Base-by-base conservation (phyloP, 2,329 filamentous ascomycete genomes). In the Cercospora zeae-maydis region DNA sequence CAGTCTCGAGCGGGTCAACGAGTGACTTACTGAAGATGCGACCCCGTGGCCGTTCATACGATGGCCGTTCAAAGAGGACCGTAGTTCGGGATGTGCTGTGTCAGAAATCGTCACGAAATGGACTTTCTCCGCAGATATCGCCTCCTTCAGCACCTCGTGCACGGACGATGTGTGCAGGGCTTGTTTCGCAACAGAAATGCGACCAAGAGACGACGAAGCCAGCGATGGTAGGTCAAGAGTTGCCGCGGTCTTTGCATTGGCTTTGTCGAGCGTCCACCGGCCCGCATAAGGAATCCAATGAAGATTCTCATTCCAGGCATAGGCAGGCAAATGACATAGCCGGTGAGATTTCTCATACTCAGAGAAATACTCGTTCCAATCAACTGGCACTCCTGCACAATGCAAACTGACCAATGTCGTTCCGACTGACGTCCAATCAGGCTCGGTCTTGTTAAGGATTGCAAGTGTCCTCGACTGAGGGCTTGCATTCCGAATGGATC, bases 301-400 rank as follows among this genome's bases (percentile, higher is more conserved):
- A 16, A 8, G 7, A 7, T 45, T 45, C 11, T 45, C 14, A 13
- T 45, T 21, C 39, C 39, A 78, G 8, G 51, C 45, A 58, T 77
- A 77, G 0, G 69, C 61, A 1, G 86, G 86, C 2, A 89, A 82
- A 39, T 85, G 79, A 77, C 86, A 34, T 30, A 64, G 0, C 75
- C 74, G 39, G 30, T 63, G 0, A 76, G 74, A 14, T 79, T 68
- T 34, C 76, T 74, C 67, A 77, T 78, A 79, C 76, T 81, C 10
- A 74, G 71, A 74, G 30, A 82, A 75, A 67, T 83, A 86, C 71
- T 86, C 86, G 53, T 82, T 80, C 85, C 86, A 91, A 66, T 85
- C 76, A 21, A 90, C 74, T 2, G 79, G 75, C 1, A 86, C 67
- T 0, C 87, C 87, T 1, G 76, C 77, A 1, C 72, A 72, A 71